Evolutionary conservation across 768 basidiomycete genomes (phyloP).

Genomic region (Amanita thiersii): DNA sequence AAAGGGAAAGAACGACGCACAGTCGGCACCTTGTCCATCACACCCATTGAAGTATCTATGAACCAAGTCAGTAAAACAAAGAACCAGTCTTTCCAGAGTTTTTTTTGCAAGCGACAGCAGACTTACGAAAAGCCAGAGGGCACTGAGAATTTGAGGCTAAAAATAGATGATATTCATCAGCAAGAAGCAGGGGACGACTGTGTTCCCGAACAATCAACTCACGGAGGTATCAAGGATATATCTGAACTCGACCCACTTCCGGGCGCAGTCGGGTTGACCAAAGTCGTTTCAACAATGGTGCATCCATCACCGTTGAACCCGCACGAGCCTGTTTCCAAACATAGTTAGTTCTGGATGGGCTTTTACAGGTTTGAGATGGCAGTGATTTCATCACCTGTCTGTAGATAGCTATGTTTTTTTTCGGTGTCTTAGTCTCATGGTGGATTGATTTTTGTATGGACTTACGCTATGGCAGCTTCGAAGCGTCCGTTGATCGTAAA

Average conservation of each 20-base stretch:
- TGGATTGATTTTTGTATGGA: background rate
- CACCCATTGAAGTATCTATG: conserved; percentile 23
- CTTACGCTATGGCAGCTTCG: background rate
- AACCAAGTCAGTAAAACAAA: background rate
- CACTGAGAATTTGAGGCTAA: conserved; percentile 24
- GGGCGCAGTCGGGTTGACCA: conserved; percentile 22
- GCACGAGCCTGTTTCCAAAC: conserved; percentile 22
- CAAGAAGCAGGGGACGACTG: background rate
- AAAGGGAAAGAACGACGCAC: conserved; percentile 11
- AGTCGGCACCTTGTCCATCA: conserved; percentile 18
- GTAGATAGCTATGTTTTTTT: background rate
- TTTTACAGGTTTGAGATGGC: conserved; percentile 2
- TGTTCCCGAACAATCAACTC: conserved; percentile 4
- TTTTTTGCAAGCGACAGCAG: background rate
- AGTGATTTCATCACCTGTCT: background rate
- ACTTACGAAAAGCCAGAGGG: conserved; percentile 24
- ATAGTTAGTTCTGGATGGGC: too few species aligned
- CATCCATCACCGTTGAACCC: conserved; percentile 29
- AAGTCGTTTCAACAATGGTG: conserved; percentile 23
- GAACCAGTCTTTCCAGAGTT: background rate
- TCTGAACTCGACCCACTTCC: conserved; percentile 27
- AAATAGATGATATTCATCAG: background rate
- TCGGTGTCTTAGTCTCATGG: background rate
- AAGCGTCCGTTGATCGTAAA: background rate
- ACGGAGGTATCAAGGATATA: conserved; percentile 25